Evolutionary conservation across 805 yeast species (phyloP).

Genomic region (Monosporozyma yasuniensis): DNA sequence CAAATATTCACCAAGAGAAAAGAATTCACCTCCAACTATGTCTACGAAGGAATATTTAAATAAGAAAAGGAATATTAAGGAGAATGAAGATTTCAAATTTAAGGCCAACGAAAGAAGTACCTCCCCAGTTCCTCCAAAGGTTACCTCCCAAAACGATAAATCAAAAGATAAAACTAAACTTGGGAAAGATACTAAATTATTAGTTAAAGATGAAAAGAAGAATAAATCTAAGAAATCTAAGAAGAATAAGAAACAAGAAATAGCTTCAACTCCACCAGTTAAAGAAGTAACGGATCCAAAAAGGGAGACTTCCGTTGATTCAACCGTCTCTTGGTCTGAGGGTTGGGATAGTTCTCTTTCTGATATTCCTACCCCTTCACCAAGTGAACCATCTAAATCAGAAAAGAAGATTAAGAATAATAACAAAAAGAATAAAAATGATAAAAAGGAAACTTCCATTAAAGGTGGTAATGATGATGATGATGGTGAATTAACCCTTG

Average conservation of each 20-base stretch:
- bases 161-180: background rate
- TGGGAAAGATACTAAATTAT: background rate
- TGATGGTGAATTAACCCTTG: constrained; percentile 9
- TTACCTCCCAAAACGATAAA: background rate
- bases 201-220: background rate
- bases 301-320: background rate
- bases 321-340: background rate
- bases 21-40: background rate
- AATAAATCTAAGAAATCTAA: background rate
- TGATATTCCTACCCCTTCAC: background rate
- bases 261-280: background rate
- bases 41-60: background rate
- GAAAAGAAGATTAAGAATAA: background rate
- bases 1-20: background rate
- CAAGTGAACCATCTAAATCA: background rate
- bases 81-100: too few relatives aligned
- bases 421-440: background rate
- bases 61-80: too few relatives aligned
- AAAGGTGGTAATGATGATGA: too few relatives aligned
- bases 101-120: too few relatives aligned
- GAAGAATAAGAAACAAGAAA: background rate
- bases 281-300: background rate
- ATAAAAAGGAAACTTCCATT: constrained; percentile 2
- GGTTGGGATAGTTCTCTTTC: background rate
- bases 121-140: too few relatives aligned